A percentile compares a stretch with the other conserved stretches of the same genome.
phyloP scores from a whole-genome alignment of 805 yeast species.

The Ogataea populi-albae region DNA sequence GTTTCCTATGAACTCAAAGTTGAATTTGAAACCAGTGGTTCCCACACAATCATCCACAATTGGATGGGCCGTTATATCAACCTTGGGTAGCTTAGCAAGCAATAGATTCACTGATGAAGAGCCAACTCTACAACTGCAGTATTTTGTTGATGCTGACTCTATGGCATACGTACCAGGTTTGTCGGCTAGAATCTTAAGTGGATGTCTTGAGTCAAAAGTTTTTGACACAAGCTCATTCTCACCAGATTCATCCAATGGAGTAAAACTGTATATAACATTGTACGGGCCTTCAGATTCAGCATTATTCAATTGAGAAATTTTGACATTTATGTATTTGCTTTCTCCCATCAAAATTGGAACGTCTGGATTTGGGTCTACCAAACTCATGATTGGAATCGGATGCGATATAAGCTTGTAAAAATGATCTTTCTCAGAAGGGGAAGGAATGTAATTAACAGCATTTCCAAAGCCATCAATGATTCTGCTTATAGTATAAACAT shows the following conservation, averaged over 20 bases:
- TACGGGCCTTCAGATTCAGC: conserved; percentile 47
- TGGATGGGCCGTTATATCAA: conserved; percentile 49
- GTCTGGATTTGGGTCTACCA: conserved; percentile 36
- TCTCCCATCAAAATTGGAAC: conserved; percentile 31
- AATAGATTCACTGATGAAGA: conserved; percentile 47
- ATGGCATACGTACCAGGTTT: conserved; percentile 68
- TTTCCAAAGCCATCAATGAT: conserved; percentile 71
- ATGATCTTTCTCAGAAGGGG: conserved; percentile 35
- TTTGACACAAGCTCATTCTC: conserved; percentile 17
- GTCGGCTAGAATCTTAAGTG: conserved; percentile 37
- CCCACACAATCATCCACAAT: conserved; percentile 89
- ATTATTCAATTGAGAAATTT: conserved; percentile 22
- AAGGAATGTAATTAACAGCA: conserved; percentile 40
- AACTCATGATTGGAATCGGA: conserved; percentile 50
- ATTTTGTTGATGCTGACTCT: conserved; percentile 50
- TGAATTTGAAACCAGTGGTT: conserved; percentile 71
- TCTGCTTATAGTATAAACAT: conserved; percentile 54
- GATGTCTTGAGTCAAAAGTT: conserved; percentile 28
- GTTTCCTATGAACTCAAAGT: conserved; percentile 71
- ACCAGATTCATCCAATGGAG: conserved; percentile 26
- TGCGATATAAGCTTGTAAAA: conserved; percentile 49
- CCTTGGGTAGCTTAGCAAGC: conserved; percentile 40
- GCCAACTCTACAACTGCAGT: conserved; percentile 71
- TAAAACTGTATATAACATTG: conserved; percentile 34
- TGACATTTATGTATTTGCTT: conserved; percentile 32